Percentiles rank a stretch among this genome's conserved stretches.
phyloP scores from a whole-genome alignment of 352 stramenopile species.

The Phytophthora cryptogea region DNA sequence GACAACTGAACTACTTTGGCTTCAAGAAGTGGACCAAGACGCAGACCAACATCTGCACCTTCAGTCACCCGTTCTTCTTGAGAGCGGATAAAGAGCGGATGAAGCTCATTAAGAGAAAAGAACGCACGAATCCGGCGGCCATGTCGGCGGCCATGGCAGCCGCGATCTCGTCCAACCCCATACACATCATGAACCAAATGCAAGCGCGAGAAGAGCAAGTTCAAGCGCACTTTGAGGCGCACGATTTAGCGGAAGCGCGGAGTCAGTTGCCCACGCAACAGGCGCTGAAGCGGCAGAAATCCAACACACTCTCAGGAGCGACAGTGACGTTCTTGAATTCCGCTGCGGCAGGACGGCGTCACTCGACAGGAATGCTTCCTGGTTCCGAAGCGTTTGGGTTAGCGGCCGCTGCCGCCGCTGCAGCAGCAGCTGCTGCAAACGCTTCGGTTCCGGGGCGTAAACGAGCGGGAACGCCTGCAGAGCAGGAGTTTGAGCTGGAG shows the following conservation, averaged over 20 bases:
- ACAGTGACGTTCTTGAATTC: conserved; percentile 40
- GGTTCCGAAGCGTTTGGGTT: conserved; percentile 38
- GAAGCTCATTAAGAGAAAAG: conserved; percentile 80
- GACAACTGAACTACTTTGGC: conserved; percentile 82
- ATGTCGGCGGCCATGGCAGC: conserved; percentile 21
- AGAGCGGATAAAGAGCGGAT: conserved; percentile 64
- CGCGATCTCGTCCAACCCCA: conserved; percentile 22
- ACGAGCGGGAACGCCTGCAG: conserved; percentile 28
- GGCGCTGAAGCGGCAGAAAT: conserved; percentile 46
- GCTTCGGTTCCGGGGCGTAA: conserved; percentile 15
- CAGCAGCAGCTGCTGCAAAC: conserved; percentile 16
- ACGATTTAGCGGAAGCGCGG: conserved; percentile 21
- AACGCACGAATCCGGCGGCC: conserved; percentile 32
- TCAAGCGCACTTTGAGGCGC: conserved; percentile 25
- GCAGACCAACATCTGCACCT: conserved; percentile 76
- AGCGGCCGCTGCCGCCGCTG: conserved; percentile 31
- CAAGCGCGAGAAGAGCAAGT: conserved; percentile 10
- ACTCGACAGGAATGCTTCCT: conserved; percentile 54
- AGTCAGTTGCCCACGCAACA: conserved; percentile 36
- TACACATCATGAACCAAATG: conserved; percentile 20
- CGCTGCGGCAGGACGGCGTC: conserved; percentile 37
- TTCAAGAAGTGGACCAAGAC: conserved; percentile 88
- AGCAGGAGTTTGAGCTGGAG: conserved; percentile 42
- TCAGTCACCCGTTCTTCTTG: conserved; percentile 73
- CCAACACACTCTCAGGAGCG: conserved; percentile 32